These are phyloP conservation scores for Anthracocystis walkeri DNA, from an alignment of 1,284 basidiomycete species.

Conservation along the genomic window DNA sequence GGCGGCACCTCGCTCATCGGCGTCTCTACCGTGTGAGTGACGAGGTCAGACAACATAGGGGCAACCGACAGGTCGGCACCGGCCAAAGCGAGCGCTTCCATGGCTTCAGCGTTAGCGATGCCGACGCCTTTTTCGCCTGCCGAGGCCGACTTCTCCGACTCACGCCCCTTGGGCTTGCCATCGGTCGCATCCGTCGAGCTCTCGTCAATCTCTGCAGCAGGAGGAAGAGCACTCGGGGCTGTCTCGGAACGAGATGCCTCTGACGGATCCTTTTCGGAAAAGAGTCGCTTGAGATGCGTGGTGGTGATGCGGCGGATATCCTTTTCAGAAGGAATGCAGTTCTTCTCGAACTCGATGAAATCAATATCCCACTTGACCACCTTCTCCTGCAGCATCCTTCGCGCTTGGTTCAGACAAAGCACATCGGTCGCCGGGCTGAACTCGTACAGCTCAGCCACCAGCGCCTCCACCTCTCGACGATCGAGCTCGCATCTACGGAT, in stretches of 20 bases:
- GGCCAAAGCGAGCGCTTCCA: slow-evolving; percentile 33
- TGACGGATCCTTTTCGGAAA: slow-evolving; percentile 72
- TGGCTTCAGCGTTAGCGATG: slow-evolving; percentile 17
- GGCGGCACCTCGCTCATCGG: slow-evolving; percentile 34
- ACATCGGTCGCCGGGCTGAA: slow-evolving; percentile 78
- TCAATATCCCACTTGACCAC: slow-evolving; percentile 96
- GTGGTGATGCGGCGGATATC: slow-evolving; percentile 69
- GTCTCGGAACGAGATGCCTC: slow-evolving; percentile 33
- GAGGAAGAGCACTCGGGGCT: slow-evolving; percentile 45
- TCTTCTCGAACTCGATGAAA: slow-evolving; percentile 74
- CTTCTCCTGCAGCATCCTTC: slow-evolving; percentile 88
- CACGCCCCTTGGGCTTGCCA: slow-evolving; percentile 15
- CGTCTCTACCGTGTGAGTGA: slow-evolving; percentile 33
- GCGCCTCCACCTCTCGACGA: slow-evolving; percentile 76
- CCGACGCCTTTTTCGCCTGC: slow-evolving; percentile 9
- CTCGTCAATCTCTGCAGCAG: slow-evolving; percentile 67
- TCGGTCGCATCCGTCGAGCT: slow-evolving; percentile 39
- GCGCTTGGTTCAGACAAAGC: slow-evolving; percentile 86
- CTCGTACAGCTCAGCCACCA: slow-evolving; percentile 76
- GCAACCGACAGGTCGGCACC: slow-evolving; percentile 36
- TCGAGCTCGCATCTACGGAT: slow-evolving; percentile 57
- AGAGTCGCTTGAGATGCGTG: slow-evolving; percentile 72
- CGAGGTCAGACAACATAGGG: slow-evolving; percentile 42
- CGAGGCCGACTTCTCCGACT: slow-evolving; percentile 20
- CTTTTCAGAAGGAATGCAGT: slow-evolving; percentile 71